phyloP scores from a whole-genome alignment of 106 monocot species.

The Platanthera zijinensis region DNA sequence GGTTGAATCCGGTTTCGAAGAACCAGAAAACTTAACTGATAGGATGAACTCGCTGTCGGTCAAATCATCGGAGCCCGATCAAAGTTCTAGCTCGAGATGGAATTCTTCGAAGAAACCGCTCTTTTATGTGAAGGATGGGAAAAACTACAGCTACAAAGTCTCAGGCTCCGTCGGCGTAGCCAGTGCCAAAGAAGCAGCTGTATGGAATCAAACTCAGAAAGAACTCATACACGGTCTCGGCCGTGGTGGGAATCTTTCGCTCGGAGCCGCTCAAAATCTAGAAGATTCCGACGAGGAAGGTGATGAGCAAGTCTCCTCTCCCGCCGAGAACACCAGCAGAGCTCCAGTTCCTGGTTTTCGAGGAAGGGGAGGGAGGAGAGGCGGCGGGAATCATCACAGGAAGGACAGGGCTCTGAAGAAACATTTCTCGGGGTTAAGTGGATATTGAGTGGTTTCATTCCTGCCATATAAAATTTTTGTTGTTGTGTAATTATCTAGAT shows the following conservation, averaged over 20 bases:
- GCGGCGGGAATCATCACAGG: conserved; percentile 43
- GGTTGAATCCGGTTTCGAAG: conserved; percentile 69
- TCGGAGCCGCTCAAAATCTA: conserved; percentile 33
- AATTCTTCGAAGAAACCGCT: conserved; percentile 64
- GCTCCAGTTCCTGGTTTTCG: conserved; percentile 23
- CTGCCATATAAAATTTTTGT: background rate
- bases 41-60: conserved; percentile 10
- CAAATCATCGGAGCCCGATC: conserved; percentile 14
- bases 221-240: conserved; percentile 85
- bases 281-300: conserved; percentile 19
- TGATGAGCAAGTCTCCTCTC: conserved; percentile 10
- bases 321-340: conserved; percentile 23
- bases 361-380: conserved; percentile 45
- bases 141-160: conserved; percentile 96
- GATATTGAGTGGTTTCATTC: conserved; percentile 11
- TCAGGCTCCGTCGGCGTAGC: conserved; percentile 67
- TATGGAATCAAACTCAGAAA: conserved; percentile 54
- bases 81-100: conserved; percentile 42
- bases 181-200: conserved; percentile 61
- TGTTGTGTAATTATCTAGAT: too few relatives aligned
- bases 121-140: conserved; percentile 95
- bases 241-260: conserved; percentile 72
- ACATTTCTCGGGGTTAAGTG: conserved; percentile 60
- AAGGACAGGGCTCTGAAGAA: conserved; percentile 93
- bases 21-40: conserved; percentile 37